Base-by-base conservation (phyloP, 2,329 filamentous ascomycete species). In the Eutypa lata region DNA sequence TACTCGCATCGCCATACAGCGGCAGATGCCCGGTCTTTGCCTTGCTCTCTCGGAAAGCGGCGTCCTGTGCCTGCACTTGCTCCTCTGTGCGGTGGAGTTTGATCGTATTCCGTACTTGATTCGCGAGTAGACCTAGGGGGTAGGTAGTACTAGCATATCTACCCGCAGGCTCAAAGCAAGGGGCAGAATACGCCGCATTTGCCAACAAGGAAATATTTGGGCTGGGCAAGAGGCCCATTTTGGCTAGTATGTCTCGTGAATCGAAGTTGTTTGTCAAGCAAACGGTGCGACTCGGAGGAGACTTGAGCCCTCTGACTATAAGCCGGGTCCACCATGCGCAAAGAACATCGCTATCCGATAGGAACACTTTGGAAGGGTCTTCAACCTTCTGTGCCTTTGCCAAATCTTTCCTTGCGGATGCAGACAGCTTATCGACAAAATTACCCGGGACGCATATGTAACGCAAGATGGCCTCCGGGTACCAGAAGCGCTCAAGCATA, bases 231-330 rank as follows among this genome's bases (percentile, higher is more conserved):
- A 44, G 42, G 24, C 42, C 42, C 10, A 44, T 21, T 13, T 44
- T 24, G 13, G 42, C 42, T 24, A 44, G 42, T 21, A 44, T 24
- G 24, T 44, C 42, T 19, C 42, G 42, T 44, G 42, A 44, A 44
- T 44, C 42, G 42, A 44, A 44, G 24, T 44, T 44, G n/a, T 44
- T 44, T 11, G 42, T 44, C 42, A 44, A 44, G 24, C 42, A 44
- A n/a, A 44, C 42, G 42, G 42, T 44, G 42, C 42, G 42, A n/a
- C 42, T 44, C 11, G 42, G 42, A 19, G 42, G 42, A 24, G 42
- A 10, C 13, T 24, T 19, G 11, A 44, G 42, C 19, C 19, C 42
- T n/a, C 42, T 14, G 42, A 44, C 42, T 44, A 44, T 44, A 24
- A 44, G 42, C 42, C 42, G 19, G n/a, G 42, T 44, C 42, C 42